Evolutionary conservation across 345 rosid genomes (phyloP).

Genomic region (Corymbia maculata): DNA sequence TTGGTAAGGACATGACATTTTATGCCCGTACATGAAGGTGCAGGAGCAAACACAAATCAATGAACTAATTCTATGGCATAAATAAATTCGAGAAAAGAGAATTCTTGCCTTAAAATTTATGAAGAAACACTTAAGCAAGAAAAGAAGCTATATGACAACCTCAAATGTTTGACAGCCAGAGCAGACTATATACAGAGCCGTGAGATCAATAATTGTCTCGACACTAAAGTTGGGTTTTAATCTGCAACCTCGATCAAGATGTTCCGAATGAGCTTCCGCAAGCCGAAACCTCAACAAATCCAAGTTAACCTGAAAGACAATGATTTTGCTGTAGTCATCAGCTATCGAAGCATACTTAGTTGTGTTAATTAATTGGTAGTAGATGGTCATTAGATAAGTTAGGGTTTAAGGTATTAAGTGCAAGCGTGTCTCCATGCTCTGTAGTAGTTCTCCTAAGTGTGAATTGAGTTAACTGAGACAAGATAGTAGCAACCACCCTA

Average conservation of each 20-base stretch:
- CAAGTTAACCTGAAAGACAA: slow-evolving; percentile 39
- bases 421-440: background rate
- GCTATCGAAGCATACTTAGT: background rate
- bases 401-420: background rate
- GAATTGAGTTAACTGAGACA: background rate
- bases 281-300: slow-evolving; percentile 38
- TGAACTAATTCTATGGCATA: background rate
- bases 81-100: background rate
- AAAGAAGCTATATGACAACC: slow-evolving; percentile 33
- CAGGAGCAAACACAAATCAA: background rate
- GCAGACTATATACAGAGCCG: slow-evolving; percentile 70
- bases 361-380: background rate
- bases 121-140: background rate
- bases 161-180: slow-evolving; percentile 58
- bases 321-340: background rate
- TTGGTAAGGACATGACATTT: background rate
- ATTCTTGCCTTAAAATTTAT: background rate
- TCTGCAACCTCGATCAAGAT: slow-evolving; percentile 67
- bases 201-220: slow-evolving; percentile 39
- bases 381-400: background rate
- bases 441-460: background rate
- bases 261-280: slow-evolving; percentile 58
- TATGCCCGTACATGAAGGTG: background rate
- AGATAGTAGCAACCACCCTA: background rate
- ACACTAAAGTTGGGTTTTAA: slow-evolving; percentile 52